Conservation (phyloP, 345 rosid species). For the Gossypium rotundifolium region DNA sequence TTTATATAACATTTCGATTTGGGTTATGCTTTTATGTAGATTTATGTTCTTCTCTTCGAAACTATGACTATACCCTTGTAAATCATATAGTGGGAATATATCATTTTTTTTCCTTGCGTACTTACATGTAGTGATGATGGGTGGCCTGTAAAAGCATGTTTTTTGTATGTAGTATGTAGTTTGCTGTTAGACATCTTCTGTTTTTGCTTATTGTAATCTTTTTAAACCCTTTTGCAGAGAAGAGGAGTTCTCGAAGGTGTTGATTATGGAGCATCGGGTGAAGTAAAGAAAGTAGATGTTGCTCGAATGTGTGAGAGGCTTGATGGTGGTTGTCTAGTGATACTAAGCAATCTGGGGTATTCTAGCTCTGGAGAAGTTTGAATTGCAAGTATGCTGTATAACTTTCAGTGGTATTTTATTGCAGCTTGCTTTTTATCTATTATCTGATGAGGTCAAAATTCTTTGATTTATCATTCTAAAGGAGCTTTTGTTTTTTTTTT, state of each 20-base stretch:
- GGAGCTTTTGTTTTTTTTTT: not conserved
- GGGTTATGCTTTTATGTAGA: not conserved
- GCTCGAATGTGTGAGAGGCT: slow-evolving; percentile 80
- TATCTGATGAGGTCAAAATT: not conserved
- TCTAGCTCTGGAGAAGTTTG: slow-evolving; percentile 96
- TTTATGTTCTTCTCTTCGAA: not conserved
- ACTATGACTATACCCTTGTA: not conserved
- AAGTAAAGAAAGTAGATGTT: slow-evolving; percentile 88
- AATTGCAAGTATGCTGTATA: slow-evolving; percentile 83
- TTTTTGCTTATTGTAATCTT: slow-evolving; percentile 11
- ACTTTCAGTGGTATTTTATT: slow-evolving; percentile 11
- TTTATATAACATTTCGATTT: not conserved
- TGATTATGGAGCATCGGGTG: slow-evolving; percentile 95
- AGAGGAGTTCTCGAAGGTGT: slow-evolving; percentile 91
- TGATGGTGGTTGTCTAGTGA: slow-evolving; percentile 73
- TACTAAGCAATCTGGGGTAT: slow-evolving; percentile 84
- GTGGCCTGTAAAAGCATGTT: not conserved
- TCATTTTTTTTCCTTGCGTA: not conserved
- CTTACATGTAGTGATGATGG: not conserved
- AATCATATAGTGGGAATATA: not conserved
- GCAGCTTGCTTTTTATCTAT: not conserved
- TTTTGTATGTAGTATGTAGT: not conserved
- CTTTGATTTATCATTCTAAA: not conserved
- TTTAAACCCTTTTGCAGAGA: slow-evolving; percentile 44
- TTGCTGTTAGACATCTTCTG: not conserved